Conservation (phyloP, 2,329 filamentous ascomycete species). For the Cladosporium phlei region DNA sequence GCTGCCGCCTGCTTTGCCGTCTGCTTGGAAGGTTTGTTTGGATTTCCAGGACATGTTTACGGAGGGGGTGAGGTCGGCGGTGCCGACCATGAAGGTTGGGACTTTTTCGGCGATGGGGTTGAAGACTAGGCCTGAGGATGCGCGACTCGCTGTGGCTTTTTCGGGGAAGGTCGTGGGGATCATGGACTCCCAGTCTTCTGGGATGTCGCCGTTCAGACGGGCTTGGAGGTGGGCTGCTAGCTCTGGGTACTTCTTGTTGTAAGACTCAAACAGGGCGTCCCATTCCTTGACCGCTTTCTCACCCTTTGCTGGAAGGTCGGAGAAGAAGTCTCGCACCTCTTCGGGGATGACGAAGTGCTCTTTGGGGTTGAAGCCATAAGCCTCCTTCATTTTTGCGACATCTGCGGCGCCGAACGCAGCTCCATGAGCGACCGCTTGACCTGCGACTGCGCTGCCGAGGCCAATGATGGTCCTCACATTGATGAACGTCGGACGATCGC, state of each 20-base stretch:
- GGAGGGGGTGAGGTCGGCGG: constrained; percentile 35
- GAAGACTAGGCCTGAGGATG: constrained; percentile 45
- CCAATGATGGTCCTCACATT: constrained; percentile 56
- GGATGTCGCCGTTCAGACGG: constrained; percentile 46
- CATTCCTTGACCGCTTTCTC: constrained; percentile 46
- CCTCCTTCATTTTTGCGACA: constrained; percentile 51
- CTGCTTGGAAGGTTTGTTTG: constrained; percentile 48
- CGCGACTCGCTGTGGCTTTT: constrained; percentile 46
- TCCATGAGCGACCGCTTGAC: constrained; percentile 53
- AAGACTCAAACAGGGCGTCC: constrained; percentile 39
- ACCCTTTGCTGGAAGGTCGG: constrained; percentile 44
- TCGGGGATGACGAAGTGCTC: constrained; percentile 37
- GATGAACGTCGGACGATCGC: constrained; percentile 49
- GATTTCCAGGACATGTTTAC: constrained; percentile 39
- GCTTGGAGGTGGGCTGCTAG: constrained; percentile 46
- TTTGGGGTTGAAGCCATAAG: constrained; percentile 46
- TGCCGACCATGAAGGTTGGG: constrained; percentile 34
- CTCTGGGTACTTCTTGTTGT: constrained; percentile 42
- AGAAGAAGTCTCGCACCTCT: constrained; percentile 50
- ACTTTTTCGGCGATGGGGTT: constrained; percentile 31
- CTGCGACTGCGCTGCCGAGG: constrained; percentile 46
- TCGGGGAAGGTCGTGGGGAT: constrained; percentile 48
- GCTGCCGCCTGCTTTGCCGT: constrained; percentile 51
- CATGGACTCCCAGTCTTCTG: constrained; percentile 45
- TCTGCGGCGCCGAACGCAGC: constrained; percentile 53